Evolutionary conservation across 1,284 basidiomycete genomes (phyloP).

Genomic region (Pterulicium gracile): DNA sequence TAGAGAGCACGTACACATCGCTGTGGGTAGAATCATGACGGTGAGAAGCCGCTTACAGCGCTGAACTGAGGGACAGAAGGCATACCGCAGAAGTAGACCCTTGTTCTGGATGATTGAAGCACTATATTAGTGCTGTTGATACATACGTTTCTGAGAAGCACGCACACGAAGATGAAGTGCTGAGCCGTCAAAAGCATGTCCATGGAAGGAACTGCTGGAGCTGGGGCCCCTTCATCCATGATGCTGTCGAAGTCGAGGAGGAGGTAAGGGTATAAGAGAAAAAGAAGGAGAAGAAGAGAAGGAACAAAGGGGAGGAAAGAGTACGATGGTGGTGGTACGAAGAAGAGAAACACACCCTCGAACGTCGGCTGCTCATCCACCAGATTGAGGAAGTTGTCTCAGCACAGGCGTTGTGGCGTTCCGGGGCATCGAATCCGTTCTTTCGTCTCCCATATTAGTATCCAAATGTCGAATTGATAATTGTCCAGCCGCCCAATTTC

Average conservation of each 20-base stretch:
- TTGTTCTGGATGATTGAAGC: constrained; percentile 40
- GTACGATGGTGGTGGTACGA: constrained; percentile 24
- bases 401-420: no score
- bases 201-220: constrained; percentile 6
- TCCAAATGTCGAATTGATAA: no score
- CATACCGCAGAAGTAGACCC: constrained; percentile 75
- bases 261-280: constrained; percentile 11
- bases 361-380: not conserved
- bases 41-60: not conserved
- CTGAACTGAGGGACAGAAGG: constrained; percentile 16
- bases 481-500: no score
- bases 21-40: constrained; percentile 31
- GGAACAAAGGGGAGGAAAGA: constrained; percentile 1
- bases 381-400: no score
- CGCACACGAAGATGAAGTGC: constrained; percentile 31
- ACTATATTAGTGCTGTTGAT: constrained; percentile 8
- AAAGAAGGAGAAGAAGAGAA: constrained; percentile 10
- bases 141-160: constrained; percentile 1
- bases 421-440: no score
- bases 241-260: constrained; percentile 17
- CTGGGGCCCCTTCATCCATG: constrained; percentile 4
- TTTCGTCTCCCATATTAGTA: no score
- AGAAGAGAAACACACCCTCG: constrained; percentile 21
- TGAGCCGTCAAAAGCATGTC: constrained; percentile 28
- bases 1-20: constrained; percentile 52